phyloP scores from a whole-genome alignment of 192 early-diverging fungal species.

The Coemansia sp. region DNA sequence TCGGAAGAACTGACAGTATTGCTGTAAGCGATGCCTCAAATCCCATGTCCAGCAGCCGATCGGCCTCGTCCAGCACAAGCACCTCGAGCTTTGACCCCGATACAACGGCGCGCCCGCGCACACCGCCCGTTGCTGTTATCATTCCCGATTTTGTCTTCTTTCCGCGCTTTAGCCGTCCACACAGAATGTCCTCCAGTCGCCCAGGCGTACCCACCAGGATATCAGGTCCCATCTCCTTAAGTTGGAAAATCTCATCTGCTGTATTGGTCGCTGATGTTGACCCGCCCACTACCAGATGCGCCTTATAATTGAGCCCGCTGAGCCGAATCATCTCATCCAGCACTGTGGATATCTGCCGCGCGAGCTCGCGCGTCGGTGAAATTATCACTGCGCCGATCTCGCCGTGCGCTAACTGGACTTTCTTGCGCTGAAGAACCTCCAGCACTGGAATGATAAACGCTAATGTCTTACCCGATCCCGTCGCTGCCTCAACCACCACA shows the following conservation, averaged over 20 bases:
- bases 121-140: slow-evolving; percentile 37
- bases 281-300: slow-evolving; percentile 46
- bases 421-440: slow-evolving; percentile 74
- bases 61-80: slow-evolving; percentile 92
- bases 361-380: slow-evolving; percentile 87
- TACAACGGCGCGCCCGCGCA: slow-evolving; percentile 46
- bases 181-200: slow-evolving; percentile 77
- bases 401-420: slow-evolving; percentile 59
- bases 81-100: slow-evolving; percentile 82
- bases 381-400: slow-evolving; percentile 89
- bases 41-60: slow-evolving; percentile 91
- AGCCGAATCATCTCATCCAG: slow-evolving; percentile 59
- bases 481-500: slow-evolving; percentile 95
- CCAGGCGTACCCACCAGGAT: slow-evolving; percentile 93
- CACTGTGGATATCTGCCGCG: slow-evolving; percentile 80
- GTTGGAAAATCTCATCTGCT: slow-evolving; percentile 33
- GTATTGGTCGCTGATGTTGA: slow-evolving; percentile 46
- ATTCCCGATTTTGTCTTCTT: slow-evolving; percentile 42
- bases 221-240: slow-evolving; percentile 67
- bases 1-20: slow-evolving; percentile 81
- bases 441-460: slow-evolving; percentile 90
- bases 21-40: slow-evolving; percentile 76
- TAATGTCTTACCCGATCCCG: slow-evolving; percentile 95
- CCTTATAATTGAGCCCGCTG: slow-evolving; percentile 19
- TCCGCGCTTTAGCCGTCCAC: slow-evolving; percentile 33